Conservation (phyloP, 2,329 filamentous ascomycete genomes). For the Pleochaeta shiraiana region DNA sequence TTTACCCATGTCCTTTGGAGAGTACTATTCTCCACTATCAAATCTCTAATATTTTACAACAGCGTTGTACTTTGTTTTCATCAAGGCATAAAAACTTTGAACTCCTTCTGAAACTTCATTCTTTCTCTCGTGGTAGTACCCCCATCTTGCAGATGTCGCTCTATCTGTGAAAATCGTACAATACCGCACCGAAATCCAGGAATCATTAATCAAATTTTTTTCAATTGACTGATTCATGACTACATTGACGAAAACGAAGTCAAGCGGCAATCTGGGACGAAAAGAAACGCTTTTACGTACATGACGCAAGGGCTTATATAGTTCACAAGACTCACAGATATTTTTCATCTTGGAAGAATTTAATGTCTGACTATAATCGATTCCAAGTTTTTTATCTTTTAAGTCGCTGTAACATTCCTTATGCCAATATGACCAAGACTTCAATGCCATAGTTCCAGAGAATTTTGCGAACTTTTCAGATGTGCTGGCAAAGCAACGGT, state of each 20-base stretch:
- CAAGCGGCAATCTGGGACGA: background rate
- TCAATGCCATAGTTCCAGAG: background rate
- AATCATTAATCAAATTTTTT: too few relatives aligned
- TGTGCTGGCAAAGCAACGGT: background rate
- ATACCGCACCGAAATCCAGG: too few relatives aligned
- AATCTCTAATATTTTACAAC: too few relatives aligned
- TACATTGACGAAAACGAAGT: background rate
- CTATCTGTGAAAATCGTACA: too few relatives aligned
- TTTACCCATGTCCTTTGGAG: too few relatives aligned
- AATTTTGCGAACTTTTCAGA: background rate
- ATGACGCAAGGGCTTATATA: background rate
- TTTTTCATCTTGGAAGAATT: background rate
- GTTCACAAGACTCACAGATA: background rate
- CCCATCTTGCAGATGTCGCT: too few relatives aligned
- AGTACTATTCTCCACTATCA: too few relatives aligned
- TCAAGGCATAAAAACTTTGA: too few relatives aligned
- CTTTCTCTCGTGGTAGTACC: too few relatives aligned
- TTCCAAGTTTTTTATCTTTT: background rate
- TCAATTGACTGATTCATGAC: too few relatives aligned
- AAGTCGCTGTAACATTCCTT: background rate
- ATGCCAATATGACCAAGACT: background rate
- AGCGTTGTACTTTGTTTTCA: too few relatives aligned
- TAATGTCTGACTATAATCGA: background rate
- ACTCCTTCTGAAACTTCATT: too few relatives aligned
- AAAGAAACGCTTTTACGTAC: background rate